Evolutionary conservation across 441 rosid genomes (phyloP), one percentile per base, ranked within the genome.

Genomic region (Corymbia calophylla): DNA sequence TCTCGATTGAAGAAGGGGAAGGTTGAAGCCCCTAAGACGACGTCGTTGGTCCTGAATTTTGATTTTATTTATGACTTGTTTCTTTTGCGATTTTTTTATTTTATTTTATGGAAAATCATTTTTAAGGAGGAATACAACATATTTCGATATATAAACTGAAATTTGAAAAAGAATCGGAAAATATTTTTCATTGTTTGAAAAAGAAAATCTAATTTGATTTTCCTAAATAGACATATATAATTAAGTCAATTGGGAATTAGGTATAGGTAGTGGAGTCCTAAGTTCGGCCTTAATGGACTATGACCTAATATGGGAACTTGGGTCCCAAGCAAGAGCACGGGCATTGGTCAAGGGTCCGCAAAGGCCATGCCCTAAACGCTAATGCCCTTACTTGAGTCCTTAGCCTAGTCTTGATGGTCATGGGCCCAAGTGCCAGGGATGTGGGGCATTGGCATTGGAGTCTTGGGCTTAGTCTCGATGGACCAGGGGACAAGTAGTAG

Each of bases 161-260:
- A 2, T 58, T 58, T 58, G n/a, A 25, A 58, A 58, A 58, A 25
- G 14, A 58, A 58, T 0, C 10, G 5, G 9, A 56, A 58, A 6
- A 58, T 58, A 11, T 0, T 58, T 56, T 58, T 58, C 64, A 25
- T 58, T 4, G 23, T 9, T 23, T 58, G 64, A 9, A 25, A 58
- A 25, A 1, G 2, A 58, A 25, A 58, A 1, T 9, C 0, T 9
- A 4, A 31, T 64, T 64, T 64, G 5, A 2, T 29, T 64, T 29
- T n/a, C 29, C 5, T 64, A 14, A 14, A 62, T 62, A n/a, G 0
- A n/a, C 17, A 64, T n/a, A n/a, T n/a, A n/a, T 64, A 29, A 62
- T 62, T 29, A 0, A 62, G 18, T 29, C 0, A 1, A 0, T 0
- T 6, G 29, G n/a, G 32, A 29, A 62, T 9, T 6, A 0, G 0